Base-by-base conservation (phyloP, 1,284 basidiomycete species). In the Takashimella koratensis region DNA sequence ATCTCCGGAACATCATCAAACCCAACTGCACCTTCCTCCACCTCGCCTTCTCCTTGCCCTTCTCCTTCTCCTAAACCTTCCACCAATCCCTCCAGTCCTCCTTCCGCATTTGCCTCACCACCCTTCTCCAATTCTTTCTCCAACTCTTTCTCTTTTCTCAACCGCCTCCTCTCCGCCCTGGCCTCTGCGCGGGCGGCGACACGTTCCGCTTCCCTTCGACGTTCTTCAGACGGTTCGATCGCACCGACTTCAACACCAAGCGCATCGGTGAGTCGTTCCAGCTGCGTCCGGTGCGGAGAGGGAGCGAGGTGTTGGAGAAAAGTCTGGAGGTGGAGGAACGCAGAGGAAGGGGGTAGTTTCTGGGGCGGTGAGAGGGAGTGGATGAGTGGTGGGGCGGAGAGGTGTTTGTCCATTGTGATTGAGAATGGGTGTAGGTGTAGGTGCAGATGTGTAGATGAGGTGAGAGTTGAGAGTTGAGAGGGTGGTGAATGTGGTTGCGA, bases 221-320 rank as follows among this genome's bases (percentile, higher is more conserved):
- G 65, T 5, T 59, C 64, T 51, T 73, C 71, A n/a, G 56, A 53
- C 12, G 65, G 64, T 4, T 51, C 60, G 8, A 76, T 70, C 3
- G 59, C 52, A 5, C 73, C 73, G 3, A 63, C 60, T 44, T 73
- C 69, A 1, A 76, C 73, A 11, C 74, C 74, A 13, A 76, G 58
- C 3, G 73, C 70, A 54, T 76, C 74, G 16, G 66, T 62, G 23
- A 76, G 61, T 13, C 74, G 60, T 52, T 75, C 73, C 21, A 76
- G 63, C 52, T 76, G 74, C 2, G 73, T 74, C 20, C 67, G 66
- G 12, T 63, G 55, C 5, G 71, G 63, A 8, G 64, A 64, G 12
- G 62, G 30, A 0, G 57, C 55, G 23, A 70, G 62, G 12, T 56
- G 42, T 12, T 51, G 46, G 27, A 72, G 61, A 49, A 73, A 73